phyloP scores from a whole-genome alignment of 805 yeast genomes.

The Pichia deserticola region DNA sequence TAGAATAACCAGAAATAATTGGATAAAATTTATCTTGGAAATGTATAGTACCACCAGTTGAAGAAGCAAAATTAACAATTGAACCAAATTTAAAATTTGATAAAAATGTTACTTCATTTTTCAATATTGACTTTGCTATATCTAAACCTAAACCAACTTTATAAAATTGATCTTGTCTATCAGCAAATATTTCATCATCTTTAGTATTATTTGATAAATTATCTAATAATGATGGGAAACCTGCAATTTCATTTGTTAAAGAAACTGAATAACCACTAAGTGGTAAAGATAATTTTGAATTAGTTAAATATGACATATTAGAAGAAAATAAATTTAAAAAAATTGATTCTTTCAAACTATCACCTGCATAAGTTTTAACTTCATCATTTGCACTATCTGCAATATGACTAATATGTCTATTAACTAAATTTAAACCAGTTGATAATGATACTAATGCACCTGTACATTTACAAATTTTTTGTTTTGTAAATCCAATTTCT shows the following conservation, averaged over 20 bases:
- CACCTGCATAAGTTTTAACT: conserved; percentile 52
- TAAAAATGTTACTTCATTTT: conserved; percentile 42
- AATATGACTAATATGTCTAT: conserved; percentile 47
- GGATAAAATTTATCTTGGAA: conserved; percentile 73
- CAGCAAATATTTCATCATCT: background rate
- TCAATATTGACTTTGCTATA: conserved; percentile 34
- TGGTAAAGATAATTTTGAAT: conserved; percentile 35
- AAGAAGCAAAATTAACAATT: conserved; percentile 34
- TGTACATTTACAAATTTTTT: conserved; percentile 10
- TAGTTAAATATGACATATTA: conserved; percentile 32
- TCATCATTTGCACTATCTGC: conserved; percentile 48
- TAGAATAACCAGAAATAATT: conserved; percentile 28
- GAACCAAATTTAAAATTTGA: conserved; percentile 48
- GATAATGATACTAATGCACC: conserved; percentile 19
- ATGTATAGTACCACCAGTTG: conserved; percentile 35
- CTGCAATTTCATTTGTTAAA: conserved; percentile 40
- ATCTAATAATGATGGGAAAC: conserved; percentile 9
- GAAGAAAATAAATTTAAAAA: conserved; percentile 37
- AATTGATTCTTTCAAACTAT: conserved; percentile 51
- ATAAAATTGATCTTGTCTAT: conserved; percentile 25
- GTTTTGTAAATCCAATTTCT: conserved; percentile 39
- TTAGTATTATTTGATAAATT: conserved; percentile 1
- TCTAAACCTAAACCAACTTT: conserved; percentile 30
- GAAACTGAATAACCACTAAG: conserved; percentile 36
- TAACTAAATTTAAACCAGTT: conserved; percentile 52